These are phyloP conservation scores for Paspalum notatum DNA, from an alignment of 176 grass and related monocot species.

Conservation along the genomic window DNA sequence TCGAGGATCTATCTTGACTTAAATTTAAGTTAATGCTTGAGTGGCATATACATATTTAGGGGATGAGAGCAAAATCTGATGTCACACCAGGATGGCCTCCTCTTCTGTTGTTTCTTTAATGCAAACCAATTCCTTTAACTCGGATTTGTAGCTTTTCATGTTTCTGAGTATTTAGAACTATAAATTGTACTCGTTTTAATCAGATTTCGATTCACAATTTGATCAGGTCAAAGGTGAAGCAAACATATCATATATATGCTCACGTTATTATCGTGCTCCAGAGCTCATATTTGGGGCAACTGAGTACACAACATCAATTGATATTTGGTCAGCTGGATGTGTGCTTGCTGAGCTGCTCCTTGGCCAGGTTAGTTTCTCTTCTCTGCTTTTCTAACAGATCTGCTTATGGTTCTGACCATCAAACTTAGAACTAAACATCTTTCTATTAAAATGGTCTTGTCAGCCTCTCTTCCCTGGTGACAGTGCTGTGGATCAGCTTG, in stretches of 20 bases:
- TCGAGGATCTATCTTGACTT: neutral
- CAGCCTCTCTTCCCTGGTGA: slow-evolving; percentile 78
- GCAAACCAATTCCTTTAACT: neutral
- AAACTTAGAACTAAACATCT: slow-evolving; percentile 33
- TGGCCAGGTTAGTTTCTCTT: slow-evolving; percentile 68
- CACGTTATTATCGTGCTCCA: slow-evolving; percentile 96
- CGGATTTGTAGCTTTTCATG: neutral
- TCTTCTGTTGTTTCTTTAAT: slow-evolving; percentile 21
- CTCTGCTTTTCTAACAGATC: slow-evolving; percentile 2
- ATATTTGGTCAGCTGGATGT: slow-evolving; percentile 99
- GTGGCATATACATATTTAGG: neutral
- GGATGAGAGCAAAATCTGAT: neutral
- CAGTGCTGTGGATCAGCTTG: slow-evolving; percentile 83
- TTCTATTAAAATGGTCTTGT: slow-evolving; percentile 29
- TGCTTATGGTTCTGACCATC: neutral
- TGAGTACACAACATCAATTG: slow-evolving; percentile 93
- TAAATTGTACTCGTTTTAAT: slow-evolving; percentile 12
- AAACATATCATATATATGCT: slow-evolving; percentile 99
- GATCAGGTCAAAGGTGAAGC: slow-evolving; percentile 89
- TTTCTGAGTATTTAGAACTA: neutral
- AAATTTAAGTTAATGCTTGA: neutral
- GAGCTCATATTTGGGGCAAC: slow-evolving; percentile 98
- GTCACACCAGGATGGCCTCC: neutral
- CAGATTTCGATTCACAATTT: neutral
- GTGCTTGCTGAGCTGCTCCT: slow-evolving; percentile 95